Base-by-base conservation (phyloP, 2,329 filamentous ascomycete genomes). In the Colletotrichum gloeosporioides region DNA sequence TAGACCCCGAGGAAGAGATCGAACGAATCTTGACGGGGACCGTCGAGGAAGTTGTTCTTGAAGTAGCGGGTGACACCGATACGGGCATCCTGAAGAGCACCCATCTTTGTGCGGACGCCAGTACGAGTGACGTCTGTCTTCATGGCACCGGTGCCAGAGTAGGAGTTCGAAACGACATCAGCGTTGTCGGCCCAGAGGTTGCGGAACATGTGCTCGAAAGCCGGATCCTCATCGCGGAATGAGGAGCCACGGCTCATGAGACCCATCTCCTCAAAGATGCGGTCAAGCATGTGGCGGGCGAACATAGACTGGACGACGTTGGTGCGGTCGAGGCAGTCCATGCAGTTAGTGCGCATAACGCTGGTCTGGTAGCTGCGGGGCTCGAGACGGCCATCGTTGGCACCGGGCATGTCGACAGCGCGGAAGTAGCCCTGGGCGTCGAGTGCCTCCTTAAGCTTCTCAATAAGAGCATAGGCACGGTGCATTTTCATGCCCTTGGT, bases 141-240 rank as follows among this genome's bases (percentile, higher is more conserved):
- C 87, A 99, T 92, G 68, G 97, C 97, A 4, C 97, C 98, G 1
- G 98, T 99, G 71, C 97, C 97, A 2, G 97, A 97, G 85, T 99
- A 99, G 1, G 95, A 93, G 79, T 92, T 94, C 22, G 96, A 98
- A 39, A 99, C 96, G 29, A 98, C 94, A 84, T 99, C 97, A 72
- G 98, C 97, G 82, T 99, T 99, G 86, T 99, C 97, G 34, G 97
- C 97, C 97, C 97, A 99, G 18, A 99, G 90, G 85, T 99, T 99
- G 79, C 97, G 95, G 91, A 99, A 99, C 75, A 99, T 88, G 80
- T 94, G 89, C 85, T 98, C 96, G 83, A 99, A 99, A 1, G 90
- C 91, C 15, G 90, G 87, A 81, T 98, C 95, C 80, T 96, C 94
- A 74, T 90, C 88, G 57, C 93, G 92, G 80, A 97, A 96, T 27